A percentile compares a stretch with the other conserved stretches of the same genome.
phyloP scores from a whole-genome alignment of 2,329 filamentous ascomycete species.

The Colletotrichum tropicicola region DNA sequence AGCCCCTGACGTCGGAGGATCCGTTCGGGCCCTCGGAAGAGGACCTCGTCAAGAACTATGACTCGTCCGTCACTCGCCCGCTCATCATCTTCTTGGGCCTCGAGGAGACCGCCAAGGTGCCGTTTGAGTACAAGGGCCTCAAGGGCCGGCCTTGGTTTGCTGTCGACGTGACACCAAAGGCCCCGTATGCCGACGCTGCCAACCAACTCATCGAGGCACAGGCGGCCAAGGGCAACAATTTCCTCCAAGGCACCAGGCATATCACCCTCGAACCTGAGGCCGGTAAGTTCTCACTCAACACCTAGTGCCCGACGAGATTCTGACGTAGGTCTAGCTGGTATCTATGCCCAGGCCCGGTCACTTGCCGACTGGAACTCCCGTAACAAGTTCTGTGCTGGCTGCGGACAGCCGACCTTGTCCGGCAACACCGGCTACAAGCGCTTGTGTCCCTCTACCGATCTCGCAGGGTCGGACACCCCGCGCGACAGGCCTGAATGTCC shows the following conservation, averaged over 20 bases:
- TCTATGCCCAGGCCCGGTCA: slow-evolving; percentile 89
- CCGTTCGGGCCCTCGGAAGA: slow-evolving; percentile 78
- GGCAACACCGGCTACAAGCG: slow-evolving; percentile 84
- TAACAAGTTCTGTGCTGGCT: slow-evolving; percentile 91
- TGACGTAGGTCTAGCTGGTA: slow-evolving; percentile 69
- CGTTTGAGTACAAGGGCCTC: slow-evolving; percentile 74
- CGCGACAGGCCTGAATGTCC: slow-evolving; percentile 75
- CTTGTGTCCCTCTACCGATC: slow-evolving; percentile 77
- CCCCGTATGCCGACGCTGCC: slow-evolving; percentile 68
- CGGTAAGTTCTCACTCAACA: slow-evolving; percentile 54
- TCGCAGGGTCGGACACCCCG: slow-evolving; percentile 53
- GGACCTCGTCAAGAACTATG: slow-evolving; percentile 75
- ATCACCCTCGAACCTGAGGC: slow-evolving; percentile 68
- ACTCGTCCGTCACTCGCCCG: slow-evolving; percentile 74
- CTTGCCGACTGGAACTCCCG: slow-evolving; percentile 94
- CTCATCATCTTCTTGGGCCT: slow-evolving; percentile 87
- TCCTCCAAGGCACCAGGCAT: slow-evolving; percentile 73
- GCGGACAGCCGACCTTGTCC: slow-evolving; percentile 83
- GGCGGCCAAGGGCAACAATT: slow-evolving; percentile 67
- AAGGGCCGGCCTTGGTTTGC: slow-evolving; percentile 87
- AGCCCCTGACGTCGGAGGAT: slow-evolving; percentile 74
- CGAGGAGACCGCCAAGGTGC: slow-evolving; percentile 66
- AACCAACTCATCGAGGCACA: slow-evolving; percentile 52
- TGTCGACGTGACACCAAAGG: slow-evolving; percentile 83
- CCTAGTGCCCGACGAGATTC: neutral